phyloP scores from a whole-genome alignment of 345 rosid species.

The Excoecaria cochinchinensis region DNA sequence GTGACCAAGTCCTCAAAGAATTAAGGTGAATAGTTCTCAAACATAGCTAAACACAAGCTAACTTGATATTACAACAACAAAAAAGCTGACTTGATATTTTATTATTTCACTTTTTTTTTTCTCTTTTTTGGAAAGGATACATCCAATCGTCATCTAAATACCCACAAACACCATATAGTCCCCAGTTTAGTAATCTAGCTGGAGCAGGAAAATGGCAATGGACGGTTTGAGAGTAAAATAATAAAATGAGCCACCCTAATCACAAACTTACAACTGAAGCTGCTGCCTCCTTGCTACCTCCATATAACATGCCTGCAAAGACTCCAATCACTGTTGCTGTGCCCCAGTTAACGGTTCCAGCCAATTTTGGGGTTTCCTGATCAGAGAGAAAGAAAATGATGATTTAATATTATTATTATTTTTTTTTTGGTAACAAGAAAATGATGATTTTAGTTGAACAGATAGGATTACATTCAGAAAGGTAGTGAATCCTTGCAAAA shows the following conservation, averaged over 20 bases:
- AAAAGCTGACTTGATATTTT: background rate
- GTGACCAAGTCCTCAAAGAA: background rate
- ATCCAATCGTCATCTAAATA: background rate
- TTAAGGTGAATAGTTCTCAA: background rate
- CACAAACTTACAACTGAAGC: constrained; percentile 73
- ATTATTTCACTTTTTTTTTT: background rate
- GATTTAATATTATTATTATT: no score
- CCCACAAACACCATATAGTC: background rate
- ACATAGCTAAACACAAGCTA: background rate
- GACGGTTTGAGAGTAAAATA: background rate
- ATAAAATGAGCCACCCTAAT: background rate
- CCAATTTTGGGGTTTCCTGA: constrained; percentile 53
- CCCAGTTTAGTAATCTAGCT: background rate
- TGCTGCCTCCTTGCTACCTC: constrained; percentile 94
- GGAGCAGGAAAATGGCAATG: background rate
- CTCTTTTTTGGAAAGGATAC: no score
- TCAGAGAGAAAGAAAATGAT: background rate
- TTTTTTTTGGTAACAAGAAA: background rate
- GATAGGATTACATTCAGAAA: background rate
- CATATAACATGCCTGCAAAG: constrained; percentile 87
- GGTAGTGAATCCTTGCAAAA: background rate
- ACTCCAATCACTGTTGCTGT: constrained; percentile 80
- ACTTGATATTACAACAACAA: background rate
- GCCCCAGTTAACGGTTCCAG: constrained; percentile 87
- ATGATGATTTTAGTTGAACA: background rate